Evolutionary conservation across 805 yeast genomes (phyloP).

Genomic region (Sungouiella blattae): DNA sequence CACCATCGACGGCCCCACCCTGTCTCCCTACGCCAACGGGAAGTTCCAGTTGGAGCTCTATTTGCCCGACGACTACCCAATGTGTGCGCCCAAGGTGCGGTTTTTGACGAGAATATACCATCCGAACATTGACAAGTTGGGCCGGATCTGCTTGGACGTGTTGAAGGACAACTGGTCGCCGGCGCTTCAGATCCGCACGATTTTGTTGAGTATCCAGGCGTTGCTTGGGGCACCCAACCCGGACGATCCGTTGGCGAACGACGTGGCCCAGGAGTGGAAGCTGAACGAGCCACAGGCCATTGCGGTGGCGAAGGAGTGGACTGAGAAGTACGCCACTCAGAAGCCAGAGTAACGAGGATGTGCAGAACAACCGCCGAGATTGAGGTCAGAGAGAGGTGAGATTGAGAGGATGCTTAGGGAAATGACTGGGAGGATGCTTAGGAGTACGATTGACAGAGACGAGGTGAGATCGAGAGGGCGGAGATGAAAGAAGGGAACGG

Average conservation of each 20-base stretch:
- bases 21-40: slow-evolving; percentile 87
- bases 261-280: slow-evolving; percentile 96
- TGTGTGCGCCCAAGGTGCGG: slow-evolving; percentile 96
- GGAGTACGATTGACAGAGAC: no score
- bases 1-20: slow-evolving; percentile 84
- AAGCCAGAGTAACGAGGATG: no score
- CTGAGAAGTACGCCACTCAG: slow-evolving; percentile 63
- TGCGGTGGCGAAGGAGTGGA: slow-evolving; percentile 76
- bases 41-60: slow-evolving; percentile 78
- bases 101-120: slow-evolving; percentile 93
- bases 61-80: slow-evolving; percentile 94
- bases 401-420: no score
- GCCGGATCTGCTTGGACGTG: slow-evolving; percentile 93
- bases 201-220: slow-evolving; percentile 88
- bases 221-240: slow-evolving; percentile 95
- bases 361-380: no score
- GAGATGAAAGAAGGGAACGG: no score
- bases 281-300: slow-evolving; percentile 78
- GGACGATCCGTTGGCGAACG: slow-evolving; percentile 96
- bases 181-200: slow-evolving; percentile 92
- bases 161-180: slow-evolving; percentile 97
- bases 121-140: slow-evolving; percentile 93
- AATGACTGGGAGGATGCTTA: no score
- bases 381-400: no score
- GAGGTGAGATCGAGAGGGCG: no score